Conservation (phyloP, 116 monocot species). For the Cymodocea nodosa region DNA sequence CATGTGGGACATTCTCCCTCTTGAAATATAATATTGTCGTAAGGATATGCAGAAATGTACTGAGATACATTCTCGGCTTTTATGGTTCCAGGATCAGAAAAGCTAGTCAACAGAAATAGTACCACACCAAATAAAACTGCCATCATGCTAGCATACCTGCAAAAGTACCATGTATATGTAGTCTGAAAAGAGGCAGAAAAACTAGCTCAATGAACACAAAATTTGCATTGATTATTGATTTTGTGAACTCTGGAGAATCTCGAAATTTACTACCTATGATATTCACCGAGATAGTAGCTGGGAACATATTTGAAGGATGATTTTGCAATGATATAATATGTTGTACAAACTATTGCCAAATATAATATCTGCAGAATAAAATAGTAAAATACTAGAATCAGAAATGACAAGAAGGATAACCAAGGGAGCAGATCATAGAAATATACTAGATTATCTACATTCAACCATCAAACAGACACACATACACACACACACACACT, state of each 20-base stretch:
- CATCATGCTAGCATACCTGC: constrained; percentile 56
- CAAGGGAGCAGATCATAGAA: not conserved
- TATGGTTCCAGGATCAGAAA: constrained; percentile 94
- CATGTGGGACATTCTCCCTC: constrained; percentile 81
- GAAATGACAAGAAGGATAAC: not conserved
- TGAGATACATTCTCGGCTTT: constrained; percentile 66
- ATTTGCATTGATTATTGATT: not conserved
- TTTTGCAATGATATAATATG: constrained; percentile 49
- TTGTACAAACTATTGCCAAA: constrained; percentile 56
- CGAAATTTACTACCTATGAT: constrained; percentile 38
- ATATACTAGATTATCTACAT: too few species aligned
- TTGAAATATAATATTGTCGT: constrained; percentile 62
- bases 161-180: constrained; percentile 12
- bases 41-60: constrained; percentile 75
- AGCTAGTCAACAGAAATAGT: constrained; percentile 86
- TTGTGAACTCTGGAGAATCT: constrained; percentile 1
- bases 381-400: not conserved
- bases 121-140: constrained; percentile 56
- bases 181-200: not conserved
- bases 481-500: too few species aligned
- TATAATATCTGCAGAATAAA: constrained; percentile 57
- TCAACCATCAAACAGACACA: too few species aligned
- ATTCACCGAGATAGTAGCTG: constrained; percentile 55
- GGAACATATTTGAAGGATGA: constrained; percentile 91
- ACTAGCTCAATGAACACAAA: not conserved